Percentiles rank a stretch among this genome's conserved stretches.
Conservation (phyloP, 108 stramenopile species). For the Stephanodiscus minutulus region DNA sequence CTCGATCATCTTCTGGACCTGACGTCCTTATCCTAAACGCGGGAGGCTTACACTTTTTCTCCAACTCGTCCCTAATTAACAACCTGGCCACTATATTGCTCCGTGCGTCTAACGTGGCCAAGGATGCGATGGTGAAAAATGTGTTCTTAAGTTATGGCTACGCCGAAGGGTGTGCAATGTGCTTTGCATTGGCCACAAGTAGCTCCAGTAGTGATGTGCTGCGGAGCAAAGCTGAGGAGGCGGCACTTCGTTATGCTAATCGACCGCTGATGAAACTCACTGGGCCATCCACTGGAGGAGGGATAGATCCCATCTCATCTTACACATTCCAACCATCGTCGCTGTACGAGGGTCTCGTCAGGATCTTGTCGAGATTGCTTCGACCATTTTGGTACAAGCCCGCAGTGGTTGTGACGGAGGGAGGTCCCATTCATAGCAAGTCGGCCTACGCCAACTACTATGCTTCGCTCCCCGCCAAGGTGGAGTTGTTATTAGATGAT, state of each 20-base stretch:
- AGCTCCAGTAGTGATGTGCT: slow-evolving; percentile 43
- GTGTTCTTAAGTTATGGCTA: slow-evolving; percentile 83
- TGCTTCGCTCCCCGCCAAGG: slow-evolving; percentile 66
- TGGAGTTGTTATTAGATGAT: slow-evolving; percentile 80
- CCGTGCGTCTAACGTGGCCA: slow-evolving; percentile 56
- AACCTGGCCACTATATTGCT: slow-evolving; percentile 58
- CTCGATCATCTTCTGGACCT: background rate
- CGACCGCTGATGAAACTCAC: slow-evolving; percentile 39
- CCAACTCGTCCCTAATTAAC: slow-evolving; percentile 51
- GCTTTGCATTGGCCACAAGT: slow-evolving; percentile 66
- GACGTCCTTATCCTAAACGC: slow-evolving; percentile 65
- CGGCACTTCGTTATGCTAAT: slow-evolving; percentile 47
- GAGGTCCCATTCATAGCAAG: slow-evolving; percentile 42
- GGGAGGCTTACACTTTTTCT: slow-evolving; percentile 80
- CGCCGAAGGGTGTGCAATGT: slow-evolving; percentile 83
- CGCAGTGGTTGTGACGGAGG: slow-evolving; percentile 84
- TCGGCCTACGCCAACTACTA: slow-evolving; percentile 48
- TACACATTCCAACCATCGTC: slow-evolving; percentile 73
- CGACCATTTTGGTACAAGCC: slow-evolving; percentile 91
- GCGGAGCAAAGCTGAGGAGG: slow-evolving; percentile 50
- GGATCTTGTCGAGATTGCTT: slow-evolving; percentile 68
- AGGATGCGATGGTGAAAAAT: slow-evolving; percentile 57
- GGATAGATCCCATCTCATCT: slow-evolving; percentile 45
- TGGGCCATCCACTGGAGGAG: slow-evolving; percentile 41
- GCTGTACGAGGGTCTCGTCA: slow-evolving; percentile 69